Percentiles rank a stretch among this genome's conserved stretches.
These are phyloP conservation scores for Neurospora hispaniola DNA, from an alignment of 495 filamentous ascomycete species.

Conservation along the genomic window DNA sequence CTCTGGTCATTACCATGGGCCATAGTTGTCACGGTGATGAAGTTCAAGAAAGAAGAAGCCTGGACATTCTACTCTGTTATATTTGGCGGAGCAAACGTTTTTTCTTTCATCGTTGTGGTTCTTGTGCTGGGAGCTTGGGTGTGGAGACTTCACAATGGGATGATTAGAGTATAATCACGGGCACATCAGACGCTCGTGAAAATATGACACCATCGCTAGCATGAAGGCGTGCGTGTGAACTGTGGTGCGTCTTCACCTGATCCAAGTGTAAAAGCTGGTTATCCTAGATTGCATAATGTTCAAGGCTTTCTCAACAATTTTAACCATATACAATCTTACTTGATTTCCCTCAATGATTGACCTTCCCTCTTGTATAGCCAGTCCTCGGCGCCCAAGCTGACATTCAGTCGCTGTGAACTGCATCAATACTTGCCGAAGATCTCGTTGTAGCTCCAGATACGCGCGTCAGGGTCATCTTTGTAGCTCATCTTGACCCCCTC, in stretches of 20 bases:
- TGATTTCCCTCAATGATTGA: neutral
- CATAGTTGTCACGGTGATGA: conserved; percentile 42
- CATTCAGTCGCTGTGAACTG: neutral
- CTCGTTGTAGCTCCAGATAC: neutral
- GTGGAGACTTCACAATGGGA: conserved; percentile 24
- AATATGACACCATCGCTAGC: neutral
- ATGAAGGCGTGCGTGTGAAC: neutral
- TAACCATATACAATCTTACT: neutral
- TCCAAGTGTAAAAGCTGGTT: neutral
- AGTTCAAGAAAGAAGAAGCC: conserved; percentile 40
- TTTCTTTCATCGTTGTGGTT: conserved; percentile 47
- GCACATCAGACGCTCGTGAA: neutral
- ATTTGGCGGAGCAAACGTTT: conserved; percentile 62
- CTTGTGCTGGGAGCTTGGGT: conserved; percentile 44
- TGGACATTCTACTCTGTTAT: conserved; percentile 60
- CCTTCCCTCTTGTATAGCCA: neutral
- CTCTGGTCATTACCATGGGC: conserved; percentile 64
- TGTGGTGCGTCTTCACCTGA: neutral
- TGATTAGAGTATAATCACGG: neutral
- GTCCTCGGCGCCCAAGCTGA: neutral
- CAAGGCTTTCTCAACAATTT: neutral
- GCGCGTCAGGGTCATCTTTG: neutral
- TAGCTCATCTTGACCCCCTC: neutral
- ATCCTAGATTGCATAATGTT: neutral
- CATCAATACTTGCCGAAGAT: neutral